Base-by-base conservation (phyloP, 164 flowering plant species). In the Litsea cubeba region DNA sequence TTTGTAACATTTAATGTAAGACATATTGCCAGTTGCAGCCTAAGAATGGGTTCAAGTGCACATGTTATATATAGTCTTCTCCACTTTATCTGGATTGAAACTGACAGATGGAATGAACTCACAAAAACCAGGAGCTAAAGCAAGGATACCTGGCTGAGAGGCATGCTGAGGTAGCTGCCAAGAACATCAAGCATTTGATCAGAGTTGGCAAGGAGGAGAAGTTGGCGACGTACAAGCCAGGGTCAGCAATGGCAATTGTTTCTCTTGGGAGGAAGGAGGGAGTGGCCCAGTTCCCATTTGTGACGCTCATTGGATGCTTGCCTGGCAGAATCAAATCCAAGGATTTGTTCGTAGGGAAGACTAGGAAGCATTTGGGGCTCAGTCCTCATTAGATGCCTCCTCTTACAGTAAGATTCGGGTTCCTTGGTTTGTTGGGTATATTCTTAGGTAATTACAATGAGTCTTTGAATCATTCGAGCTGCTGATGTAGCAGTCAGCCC, bases 221-320 rank as follows among this genome's bases (percentile, higher is more conserved):
- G 71, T 73, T 90, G 91, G 80, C 74, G 2, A 76, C 54, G 2
- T 89, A 92, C 69, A 78, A 83, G 81, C 85, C 93, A 12, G 78
- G 78, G 24, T 67, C 82, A 0, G 67, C 68, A 2, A 82, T 83
- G 50, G 91, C 92, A 3, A 74, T 92, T n/a, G 90, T 95, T 35
- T 88, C 97, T 0, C 82, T 94, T 25, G 99, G 99, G 68, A 90
- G 97, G 84, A 87, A 74, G 76, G 90, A 90, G 0, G 97, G 87
- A 2, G 89, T 95, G 35, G 97, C 93, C 20, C 94, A 95, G 67
- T 84, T 87, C 22, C 86, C 89, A 1, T 79, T 79, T 50, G 71
- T 74, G 15, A 91, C 97, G 1, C n/a, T 85, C 12, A 78, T 73
- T 2, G 98, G 99, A n/a, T 70, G 86, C 57, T 46, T 89, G 54